Evolutionary conservation across 2,329 filamentous ascomycete species (phyloP), one percentile per base, ranked within the genome.

Genomic region (Botrytis tulipae): DNA sequence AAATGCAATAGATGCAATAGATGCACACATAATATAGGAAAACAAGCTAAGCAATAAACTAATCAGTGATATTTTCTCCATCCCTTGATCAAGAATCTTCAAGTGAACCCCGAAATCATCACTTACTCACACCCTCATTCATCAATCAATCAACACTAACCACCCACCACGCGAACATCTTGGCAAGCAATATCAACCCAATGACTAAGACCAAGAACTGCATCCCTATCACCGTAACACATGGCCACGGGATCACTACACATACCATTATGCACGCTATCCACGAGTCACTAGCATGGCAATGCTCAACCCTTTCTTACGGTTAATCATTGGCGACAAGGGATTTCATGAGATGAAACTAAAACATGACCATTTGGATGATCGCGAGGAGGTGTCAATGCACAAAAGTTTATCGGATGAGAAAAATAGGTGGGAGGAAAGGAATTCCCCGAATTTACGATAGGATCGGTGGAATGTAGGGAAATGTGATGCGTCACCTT

Each of bases 221-320:
- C 44, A 67, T 51, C 32, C 37, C 37, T 20, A 65, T 46, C 61
- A 65, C 61, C 16, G 18, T 42, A 42, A 32, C 48, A 68, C 48
- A 69, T 57, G 66, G 66, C 48, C 66, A 69, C 48, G 66, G 66
- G 66, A 57, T 69, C 66, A 69, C 48, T 42, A 40, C 46, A 29
- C 65, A 67, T 40, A 40, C 65, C 32, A 48, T 25, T 25, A 2
- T 63, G 61, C 61, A 65, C 29, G 2, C n/a, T 32, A 20, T 54
- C 35, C 65, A 57, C 66, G 66, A 57, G 66, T 69, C 46, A 32
- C 66, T 42, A 68, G 66, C 48, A 68, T 57, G 66, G 48, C 48
- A 42, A 22, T 51, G 16, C 40, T 40, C 59, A 61, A 16, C 22
- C 59, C 12, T 40, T 25, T 29, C 6, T 9, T 18, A 29, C 29